phyloP scores from a whole-genome alignment of 208 protist species.

The Crithidia sp. region DNA sequence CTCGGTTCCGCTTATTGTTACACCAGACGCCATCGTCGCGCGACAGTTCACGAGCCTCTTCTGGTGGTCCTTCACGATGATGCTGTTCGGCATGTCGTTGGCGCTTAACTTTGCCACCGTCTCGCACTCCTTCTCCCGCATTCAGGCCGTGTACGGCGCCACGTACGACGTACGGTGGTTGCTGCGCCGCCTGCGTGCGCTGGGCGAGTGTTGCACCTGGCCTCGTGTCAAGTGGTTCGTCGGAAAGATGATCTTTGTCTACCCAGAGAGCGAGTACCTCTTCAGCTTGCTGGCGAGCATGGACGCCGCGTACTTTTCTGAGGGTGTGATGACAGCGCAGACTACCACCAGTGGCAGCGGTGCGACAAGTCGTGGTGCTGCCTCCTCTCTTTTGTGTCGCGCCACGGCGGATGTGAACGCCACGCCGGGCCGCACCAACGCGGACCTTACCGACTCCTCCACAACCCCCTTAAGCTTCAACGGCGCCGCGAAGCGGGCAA shows the following conservation, averaged over 20 bases:
- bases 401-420: not conserved
- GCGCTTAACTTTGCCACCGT: conserved; percentile 3
- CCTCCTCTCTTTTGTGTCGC: not conserved
- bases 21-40: not conserved
- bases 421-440: too few relatives aligned
- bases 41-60: conserved; percentile 14
- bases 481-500: not conserved
- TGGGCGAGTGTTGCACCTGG: conserved; percentile 3
- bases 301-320: not conserved
- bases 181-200: not conserved
- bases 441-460: not conserved
- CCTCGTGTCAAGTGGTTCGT: not conserved
- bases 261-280: conserved; percentile 5
- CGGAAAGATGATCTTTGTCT: not conserved
- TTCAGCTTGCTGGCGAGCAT: not conserved
- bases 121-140: conserved; percentile 5
- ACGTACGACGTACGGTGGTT: conserved; percentile 15
- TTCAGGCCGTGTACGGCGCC: conserved; percentile 18
- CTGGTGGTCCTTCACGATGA: conserved; percentile 2
- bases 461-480: not conserved
- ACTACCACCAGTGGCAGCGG: not conserved
- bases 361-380: not conserved
- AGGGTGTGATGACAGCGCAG: not conserved
- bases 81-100: not conserved
- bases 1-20: not conserved